phyloP scores from a whole-genome alignment of 2,329 filamentous ascomycete genomes.

The Monosporascus sp. region DNA sequence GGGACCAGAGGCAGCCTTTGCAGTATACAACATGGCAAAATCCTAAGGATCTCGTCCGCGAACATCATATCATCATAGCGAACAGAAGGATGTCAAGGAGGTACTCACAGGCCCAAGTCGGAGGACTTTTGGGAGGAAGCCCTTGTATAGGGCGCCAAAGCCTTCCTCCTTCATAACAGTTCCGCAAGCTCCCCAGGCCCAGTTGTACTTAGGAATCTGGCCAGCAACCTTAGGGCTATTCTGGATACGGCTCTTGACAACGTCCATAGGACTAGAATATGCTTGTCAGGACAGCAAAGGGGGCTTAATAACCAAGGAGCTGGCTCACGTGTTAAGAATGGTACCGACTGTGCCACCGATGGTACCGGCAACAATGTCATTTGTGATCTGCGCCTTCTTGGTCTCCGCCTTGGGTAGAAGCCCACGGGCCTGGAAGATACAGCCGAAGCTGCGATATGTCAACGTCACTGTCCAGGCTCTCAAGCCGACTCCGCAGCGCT shows the following conservation, averaged over 20 bases:
- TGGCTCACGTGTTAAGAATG: slow-evolving; percentile 69
- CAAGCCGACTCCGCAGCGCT: too few relatives aligned
- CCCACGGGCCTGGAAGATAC: slow-evolving; percentile 92
- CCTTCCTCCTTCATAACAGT: slow-evolving; percentile 93
- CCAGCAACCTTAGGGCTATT: slow-evolving; percentile 85
- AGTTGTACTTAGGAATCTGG: slow-evolving; percentile 90
- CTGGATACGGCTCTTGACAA: slow-evolving; percentile 97
- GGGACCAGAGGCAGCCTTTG: too few relatives aligned
- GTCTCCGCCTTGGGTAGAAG: slow-evolving; percentile 75
- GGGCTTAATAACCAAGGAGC: not conserved
- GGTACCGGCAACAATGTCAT: slow-evolving; percentile 81
- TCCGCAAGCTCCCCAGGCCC: slow-evolving; percentile 83
- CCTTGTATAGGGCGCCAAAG: slow-evolving; percentile 89
- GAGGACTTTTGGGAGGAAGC: slow-evolving; percentile 92
- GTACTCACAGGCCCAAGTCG: slow-evolving; percentile 45
- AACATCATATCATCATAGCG: too few relatives aligned
- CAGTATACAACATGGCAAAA: too few relatives aligned
- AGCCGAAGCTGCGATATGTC: slow-evolving; percentile 61
- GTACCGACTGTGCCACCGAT: slow-evolving; percentile 86
- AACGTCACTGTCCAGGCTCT: not conserved
- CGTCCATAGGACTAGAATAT: slow-evolving; percentile 65
- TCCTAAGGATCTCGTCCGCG: not conserved
- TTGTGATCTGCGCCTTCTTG: slow-evolving; percentile 75
- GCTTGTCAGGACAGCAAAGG: not conserved
- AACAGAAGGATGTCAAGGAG: not conserved